Evolutionary conservation across 176 grass and related monocot species (phyloP).

Genomic region (Rhynchospora breviuscula): DNA sequence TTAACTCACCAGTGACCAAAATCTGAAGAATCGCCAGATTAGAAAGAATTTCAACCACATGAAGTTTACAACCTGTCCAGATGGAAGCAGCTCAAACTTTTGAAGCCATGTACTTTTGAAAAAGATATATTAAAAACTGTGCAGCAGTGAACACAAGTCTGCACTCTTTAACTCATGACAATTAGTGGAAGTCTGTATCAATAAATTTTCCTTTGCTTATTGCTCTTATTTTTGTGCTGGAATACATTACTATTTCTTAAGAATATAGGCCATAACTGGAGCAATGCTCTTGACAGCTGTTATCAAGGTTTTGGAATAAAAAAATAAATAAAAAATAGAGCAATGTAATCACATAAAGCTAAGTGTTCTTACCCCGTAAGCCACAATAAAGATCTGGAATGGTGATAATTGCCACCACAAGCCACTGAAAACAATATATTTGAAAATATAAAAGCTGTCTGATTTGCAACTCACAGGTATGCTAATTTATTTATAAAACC

Average conservation of each 20-base stretch:
- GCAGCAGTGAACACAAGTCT: background rate
- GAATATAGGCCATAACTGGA: background rate
- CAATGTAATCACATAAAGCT: background rate
- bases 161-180: background rate
- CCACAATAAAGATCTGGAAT: constrained; percentile 88
- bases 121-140: background rate
- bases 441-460: background rate
- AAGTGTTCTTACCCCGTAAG: constrained; percentile 78
- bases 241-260: constrained; percentile 7
- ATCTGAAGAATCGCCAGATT: constrained; percentile 97
- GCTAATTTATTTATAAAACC: background rate
- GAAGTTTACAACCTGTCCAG: constrained; percentile 78
- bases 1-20: constrained; percentile 84
- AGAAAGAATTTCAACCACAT: constrained; percentile 99
- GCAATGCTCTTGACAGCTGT: background rate
- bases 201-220: background rate
- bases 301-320: too few species aligned
- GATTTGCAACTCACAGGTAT: too few species aligned
- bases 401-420: constrained; percentile 70
- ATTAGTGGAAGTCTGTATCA: background rate
- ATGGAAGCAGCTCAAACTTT: background rate
- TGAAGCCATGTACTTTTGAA: background rate
- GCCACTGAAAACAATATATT: constrained; percentile 47
- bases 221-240: background rate
- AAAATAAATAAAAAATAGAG: too few species aligned